A percentile compares a stretch with the other conserved stretches of the same genome.
Conservation (phyloP, 192 early-diverging fungal species). For the Coemansia sp. region DNA sequence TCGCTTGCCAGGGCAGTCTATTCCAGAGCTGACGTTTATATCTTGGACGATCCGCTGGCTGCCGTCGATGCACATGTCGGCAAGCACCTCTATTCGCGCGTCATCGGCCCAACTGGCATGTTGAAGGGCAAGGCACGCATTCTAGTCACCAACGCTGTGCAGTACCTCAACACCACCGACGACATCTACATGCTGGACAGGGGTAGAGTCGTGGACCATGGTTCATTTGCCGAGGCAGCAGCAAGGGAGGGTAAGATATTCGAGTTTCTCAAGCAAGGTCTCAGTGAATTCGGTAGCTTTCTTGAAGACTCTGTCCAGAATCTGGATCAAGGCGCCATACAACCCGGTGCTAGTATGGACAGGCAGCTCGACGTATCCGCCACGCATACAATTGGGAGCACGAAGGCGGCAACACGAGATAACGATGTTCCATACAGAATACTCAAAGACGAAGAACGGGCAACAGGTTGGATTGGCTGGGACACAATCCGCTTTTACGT, state of each 20-base stretch:
- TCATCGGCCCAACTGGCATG: conserved; percentile 53
- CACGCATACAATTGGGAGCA: not conserved
- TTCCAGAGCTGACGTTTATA: conserved; percentile 60
- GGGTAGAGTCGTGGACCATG: conserved; percentile 55
- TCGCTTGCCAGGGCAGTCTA: conserved; percentile 69
- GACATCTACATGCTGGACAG: conserved; percentile 53
- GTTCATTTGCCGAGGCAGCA: conserved; percentile 55
- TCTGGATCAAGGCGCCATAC: not conserved
- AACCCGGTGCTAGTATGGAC: not conserved
- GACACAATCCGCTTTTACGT: conserved; percentile 13
- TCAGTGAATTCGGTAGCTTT: not conserved
- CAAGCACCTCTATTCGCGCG: conserved; percentile 60
- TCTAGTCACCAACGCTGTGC: conserved; percentile 61
- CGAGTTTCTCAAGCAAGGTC: conserved; percentile 36
- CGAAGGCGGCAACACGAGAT: not conserved
- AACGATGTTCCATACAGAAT: not conserved
- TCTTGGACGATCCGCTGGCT: conserved; percentile 73
- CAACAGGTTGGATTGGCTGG: conserved; percentile 12
- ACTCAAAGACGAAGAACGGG: conserved; percentile 9
- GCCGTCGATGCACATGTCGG: conserved; percentile 68
- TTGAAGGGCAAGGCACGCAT: conserved; percentile 56
- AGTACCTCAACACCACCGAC: conserved; percentile 54
- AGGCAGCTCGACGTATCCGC: not conserved
- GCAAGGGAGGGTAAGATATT: conserved; percentile 34
- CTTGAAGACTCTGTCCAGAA: not conserved